Conservation (phyloP, 768 basidiomycete species). For the Coprinopsis marcescibilis region DNA sequence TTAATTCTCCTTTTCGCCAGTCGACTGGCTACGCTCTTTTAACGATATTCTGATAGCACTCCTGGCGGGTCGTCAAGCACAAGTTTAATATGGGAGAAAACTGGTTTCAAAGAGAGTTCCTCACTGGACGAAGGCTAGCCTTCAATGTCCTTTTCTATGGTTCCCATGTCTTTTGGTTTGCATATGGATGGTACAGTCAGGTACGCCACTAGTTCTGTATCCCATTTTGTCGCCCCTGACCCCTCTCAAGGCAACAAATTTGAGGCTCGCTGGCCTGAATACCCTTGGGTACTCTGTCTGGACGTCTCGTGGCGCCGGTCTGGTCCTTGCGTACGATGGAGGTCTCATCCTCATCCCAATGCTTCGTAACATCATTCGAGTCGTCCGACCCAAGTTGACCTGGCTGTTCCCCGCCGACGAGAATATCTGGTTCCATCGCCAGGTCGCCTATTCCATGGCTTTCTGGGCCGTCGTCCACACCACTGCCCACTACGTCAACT, state of each 20-base stretch:
- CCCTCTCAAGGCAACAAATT: conserved; percentile 47
- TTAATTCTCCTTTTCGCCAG: conserved; percentile 14
- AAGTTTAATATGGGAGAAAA: conserved; percentile 47
- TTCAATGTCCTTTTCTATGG: conserved; percentile 83
- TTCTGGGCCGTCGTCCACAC: conserved; percentile 93
- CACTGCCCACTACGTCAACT: conserved; percentile 91
- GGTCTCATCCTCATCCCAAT: conserved; percentile 84
- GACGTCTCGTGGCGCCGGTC: conserved; percentile 86
- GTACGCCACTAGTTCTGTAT: conserved; percentile 29
- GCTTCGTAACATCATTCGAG: conserved; percentile 81
- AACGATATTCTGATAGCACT: conserved; percentile 15
- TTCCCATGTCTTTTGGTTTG: conserved; percentile 66
- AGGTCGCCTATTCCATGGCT: conserved; percentile 90
- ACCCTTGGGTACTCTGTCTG: conserved; percentile 79
- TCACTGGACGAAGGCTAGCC: conserved; percentile 53
- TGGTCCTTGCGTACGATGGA: conserved; percentile 84
- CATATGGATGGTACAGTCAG: conserved; percentile 86
- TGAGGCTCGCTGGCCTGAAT: conserved; percentile 69
- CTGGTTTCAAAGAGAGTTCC: conserved; percentile 72
- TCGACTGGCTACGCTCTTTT: conserved; percentile 17
- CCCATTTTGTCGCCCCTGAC: conserved; percentile 4
- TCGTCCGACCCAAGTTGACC: conserved; percentile 73
- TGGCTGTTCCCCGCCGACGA: conserved; percentile 91
- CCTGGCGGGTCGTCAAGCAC: conserved; percentile 40
- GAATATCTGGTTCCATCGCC: conserved; percentile 93